A percentile compares a stretch with the other conserved stretches of the same genome.
Evolutionary conservation across 257 asterid genomes (phyloP).

Genomic region (Gentiana dahurica): DNA sequence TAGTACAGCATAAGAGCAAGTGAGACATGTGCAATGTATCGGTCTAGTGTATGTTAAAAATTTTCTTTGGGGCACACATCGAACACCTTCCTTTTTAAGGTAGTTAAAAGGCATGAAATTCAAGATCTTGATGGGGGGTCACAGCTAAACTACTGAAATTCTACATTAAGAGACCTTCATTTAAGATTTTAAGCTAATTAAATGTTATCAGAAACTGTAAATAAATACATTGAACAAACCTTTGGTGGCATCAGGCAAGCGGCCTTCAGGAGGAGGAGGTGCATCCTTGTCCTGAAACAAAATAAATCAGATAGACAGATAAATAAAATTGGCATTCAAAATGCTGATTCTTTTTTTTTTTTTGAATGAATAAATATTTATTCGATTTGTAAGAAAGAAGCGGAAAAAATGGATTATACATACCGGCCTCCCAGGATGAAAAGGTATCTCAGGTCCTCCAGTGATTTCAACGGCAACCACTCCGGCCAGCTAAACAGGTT

Average conservation of each 20-base stretch:
- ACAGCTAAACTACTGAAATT: neutral
- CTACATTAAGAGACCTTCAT: neutral
- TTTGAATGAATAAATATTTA: too few species aligned
- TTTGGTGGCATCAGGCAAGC: constrained; percentile 75
- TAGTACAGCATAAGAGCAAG: too few species aligned
- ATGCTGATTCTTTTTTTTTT: too few species aligned
- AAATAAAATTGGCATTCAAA: too few species aligned
- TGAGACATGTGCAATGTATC: too few species aligned
- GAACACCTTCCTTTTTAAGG: too few species aligned
- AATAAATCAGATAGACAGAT: neutral
- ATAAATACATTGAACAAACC: constrained; percentile 26
- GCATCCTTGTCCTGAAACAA: constrained; percentile 55
- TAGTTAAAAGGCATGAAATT: too few species aligned
- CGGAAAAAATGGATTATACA: neutral
- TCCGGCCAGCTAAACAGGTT: constrained; percentile 51
- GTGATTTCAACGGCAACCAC: constrained; percentile 89
- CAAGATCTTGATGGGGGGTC: too few species aligned
- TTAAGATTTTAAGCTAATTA: neutral
- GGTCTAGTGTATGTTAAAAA: too few species aligned
- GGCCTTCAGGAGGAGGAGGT: constrained; percentile 64
- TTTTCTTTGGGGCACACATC: too few species aligned
- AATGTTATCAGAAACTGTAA: neutral
- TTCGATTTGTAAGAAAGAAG: neutral
- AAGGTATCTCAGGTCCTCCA: constrained; percentile 89
- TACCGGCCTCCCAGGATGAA: constrained; percentile 79